A percentile compares a stretch with the other conserved stretches of the same genome.
These are phyloP conservation scores for Tuber aestivum DNA, from an alignment of 495 filamentous ascomycete genomes.

Conservation along the genomic window DNA sequence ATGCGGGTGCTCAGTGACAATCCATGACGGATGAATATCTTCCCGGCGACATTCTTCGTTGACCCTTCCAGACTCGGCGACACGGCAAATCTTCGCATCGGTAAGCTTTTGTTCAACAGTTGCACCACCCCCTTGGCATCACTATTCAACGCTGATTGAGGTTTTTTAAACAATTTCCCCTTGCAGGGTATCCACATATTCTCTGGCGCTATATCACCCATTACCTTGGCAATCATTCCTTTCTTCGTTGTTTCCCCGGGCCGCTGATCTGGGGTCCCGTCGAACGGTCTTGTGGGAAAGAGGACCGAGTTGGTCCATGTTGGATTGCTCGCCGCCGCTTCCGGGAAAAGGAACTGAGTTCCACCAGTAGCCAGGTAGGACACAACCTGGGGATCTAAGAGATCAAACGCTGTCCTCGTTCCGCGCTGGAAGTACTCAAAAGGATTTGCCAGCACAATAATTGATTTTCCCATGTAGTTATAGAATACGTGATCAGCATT, in stretches of 20 bases:
- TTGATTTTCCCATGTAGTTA: slow-evolving; percentile 30
- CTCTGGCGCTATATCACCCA: slow-evolving; percentile 11
- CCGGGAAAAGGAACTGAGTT: slow-evolving; percentile 30
- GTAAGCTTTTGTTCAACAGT: slow-evolving; percentile 22
- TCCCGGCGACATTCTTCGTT: slow-evolving; percentile 26
- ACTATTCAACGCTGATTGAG: slow-evolving; percentile 11
- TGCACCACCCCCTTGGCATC: slow-evolving; percentile 18
- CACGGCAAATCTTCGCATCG: slow-evolving; percentile 26
- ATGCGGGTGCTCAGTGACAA: slow-evolving; percentile 21
- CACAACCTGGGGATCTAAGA: slow-evolving; percentile 23
- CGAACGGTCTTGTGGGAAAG: slow-evolving; percentile 24
- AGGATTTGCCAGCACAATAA: slow-evolving; percentile 28
- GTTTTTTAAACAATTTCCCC: slow-evolving; percentile 25
- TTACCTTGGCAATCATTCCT: slow-evolving; percentile 20
- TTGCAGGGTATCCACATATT: slow-evolving; percentile 17
- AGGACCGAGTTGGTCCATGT: slow-evolving; percentile 18
- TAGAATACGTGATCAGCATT: slow-evolving; percentile 13
- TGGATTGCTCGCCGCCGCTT: slow-evolving; percentile 12
- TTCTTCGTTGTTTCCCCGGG: slow-evolving; percentile 4
- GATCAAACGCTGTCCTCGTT: slow-evolving; percentile 21
- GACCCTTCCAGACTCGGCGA: slow-evolving; percentile 1
- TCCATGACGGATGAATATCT: slow-evolving; percentile 25
- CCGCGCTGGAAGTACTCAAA: slow-evolving; percentile 37
- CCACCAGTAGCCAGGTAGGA: slow-evolving; percentile 24
- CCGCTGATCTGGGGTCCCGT: neutral